Conservation (phyloP, 2,329 filamentous ascomycete species). For the Rhynchosporium graminicola region DNA sequence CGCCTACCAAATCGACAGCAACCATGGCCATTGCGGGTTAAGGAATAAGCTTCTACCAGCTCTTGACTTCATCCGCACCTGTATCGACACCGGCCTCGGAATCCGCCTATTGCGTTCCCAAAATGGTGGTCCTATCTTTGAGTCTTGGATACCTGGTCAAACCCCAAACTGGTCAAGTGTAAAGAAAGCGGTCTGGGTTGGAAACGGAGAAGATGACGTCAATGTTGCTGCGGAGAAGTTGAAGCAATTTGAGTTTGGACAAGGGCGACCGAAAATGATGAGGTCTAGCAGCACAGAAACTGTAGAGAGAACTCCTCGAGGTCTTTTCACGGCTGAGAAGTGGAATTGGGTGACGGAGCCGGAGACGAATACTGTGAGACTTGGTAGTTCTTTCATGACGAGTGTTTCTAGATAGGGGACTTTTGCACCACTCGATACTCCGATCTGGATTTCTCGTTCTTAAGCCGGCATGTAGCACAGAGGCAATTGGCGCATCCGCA, state of each 20-base stretch:
- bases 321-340: slow-evolving; percentile 55
- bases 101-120: slow-evolving; percentile 33
- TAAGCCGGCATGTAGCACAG: too few species aligned
- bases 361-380: slow-evolving; percentile 16
- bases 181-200: slow-evolving; percentile 32
- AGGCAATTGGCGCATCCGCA: too few species aligned
- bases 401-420: slow-evolving; percentile 1
- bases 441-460: too few species aligned
- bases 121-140: slow-evolving; percentile 31
- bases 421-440: too few species aligned
- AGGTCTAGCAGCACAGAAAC: slow-evolving; percentile 52
- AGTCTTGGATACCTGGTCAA: slow-evolving; percentile 31
- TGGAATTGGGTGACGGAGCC: slow-evolving; percentile 57
- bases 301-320: slow-evolving; percentile 52
- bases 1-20: slow-evolving; percentile 71
- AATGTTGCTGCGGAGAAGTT: slow-evolving; percentile 23
- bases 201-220: slow-evolving; percentile 25
- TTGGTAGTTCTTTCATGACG: slow-evolving; percentile 16
- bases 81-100: slow-evolving; percentile 46
- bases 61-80: slow-evolving; percentile 62
- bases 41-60: slow-evolving; percentile 65
- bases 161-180: not conserved
- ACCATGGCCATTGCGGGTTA: slow-evolving; percentile 74
- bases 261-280: slow-evolving; percentile 53
- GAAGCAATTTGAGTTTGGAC: slow-evolving; percentile 45